Evolutionary conservation across 2,329 filamentous ascomycete genomes (phyloP).

Genomic region (Botrytis aclada): DNA sequence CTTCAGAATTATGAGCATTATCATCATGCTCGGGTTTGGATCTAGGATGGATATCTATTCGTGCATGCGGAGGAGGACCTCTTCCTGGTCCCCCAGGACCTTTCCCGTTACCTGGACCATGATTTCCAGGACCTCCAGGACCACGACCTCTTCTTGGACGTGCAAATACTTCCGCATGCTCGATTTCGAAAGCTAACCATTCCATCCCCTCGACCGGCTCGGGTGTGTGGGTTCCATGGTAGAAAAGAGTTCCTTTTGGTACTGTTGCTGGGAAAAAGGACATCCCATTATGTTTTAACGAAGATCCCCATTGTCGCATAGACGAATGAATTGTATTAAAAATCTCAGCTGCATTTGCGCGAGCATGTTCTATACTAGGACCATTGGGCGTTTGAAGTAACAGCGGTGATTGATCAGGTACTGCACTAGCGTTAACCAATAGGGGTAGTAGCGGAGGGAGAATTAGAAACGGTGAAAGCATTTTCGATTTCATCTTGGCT

Average conservation of each 20-base stretch:
- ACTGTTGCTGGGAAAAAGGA: conserved; percentile 65
- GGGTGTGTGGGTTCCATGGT: conserved; percentile 56
- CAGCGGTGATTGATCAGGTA: conserved; percentile 3
- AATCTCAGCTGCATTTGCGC: conserved; percentile 57
- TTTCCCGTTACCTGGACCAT: conserved; percentile 11
- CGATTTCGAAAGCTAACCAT: conserved; percentile 75
- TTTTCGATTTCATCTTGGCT: neutral
- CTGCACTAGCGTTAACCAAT: neutral
- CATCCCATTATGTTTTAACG: conserved; percentile 73
- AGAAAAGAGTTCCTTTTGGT: conserved; percentile 61
- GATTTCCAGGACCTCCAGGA: conserved; percentile 19
- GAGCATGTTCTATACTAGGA: conserved; percentile 19
- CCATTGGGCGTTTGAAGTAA: neutral
- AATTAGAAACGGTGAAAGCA: neutral
- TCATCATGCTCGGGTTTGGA: neutral
- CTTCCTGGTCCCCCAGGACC: conserved; percentile 2
- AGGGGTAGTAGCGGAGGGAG: conserved; percentile 1
- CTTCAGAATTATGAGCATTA: neutral
- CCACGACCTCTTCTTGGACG: conserved; percentile 21
- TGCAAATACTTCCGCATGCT: conserved; percentile 68
- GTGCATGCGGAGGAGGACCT: conserved; percentile 16
- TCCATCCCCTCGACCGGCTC: conserved; percentile 54
- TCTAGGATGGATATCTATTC: neutral
- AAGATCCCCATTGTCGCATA: conserved; percentile 71
- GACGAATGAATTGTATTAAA: conserved; percentile 73